Percentiles rank a stretch among this genome's conserved stretches.
Conservation (phyloP, 768 basidiomycete genomes). For the Lentinula detonsa region DNA sequence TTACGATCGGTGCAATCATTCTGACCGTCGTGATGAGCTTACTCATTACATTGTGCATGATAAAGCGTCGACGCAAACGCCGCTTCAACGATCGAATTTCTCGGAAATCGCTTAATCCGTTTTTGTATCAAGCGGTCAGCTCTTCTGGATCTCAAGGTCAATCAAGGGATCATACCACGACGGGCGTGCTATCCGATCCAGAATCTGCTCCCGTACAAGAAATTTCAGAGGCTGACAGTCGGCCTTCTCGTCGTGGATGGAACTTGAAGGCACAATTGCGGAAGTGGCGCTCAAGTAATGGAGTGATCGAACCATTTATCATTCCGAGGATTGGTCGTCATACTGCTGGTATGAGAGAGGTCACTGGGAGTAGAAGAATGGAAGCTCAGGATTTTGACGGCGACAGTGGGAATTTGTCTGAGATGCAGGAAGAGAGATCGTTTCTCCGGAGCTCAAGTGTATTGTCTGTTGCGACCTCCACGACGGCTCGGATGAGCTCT, state of each 20-base stretch:
- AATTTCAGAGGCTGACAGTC: not conserved
- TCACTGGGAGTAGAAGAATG: not conserved
- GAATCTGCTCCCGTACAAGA: not conserved
- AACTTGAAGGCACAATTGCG: not conserved
- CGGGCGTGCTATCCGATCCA: not conserved
- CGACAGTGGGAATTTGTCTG: not conserved
- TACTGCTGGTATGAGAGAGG: not conserved
- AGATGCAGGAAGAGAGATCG: not conserved
- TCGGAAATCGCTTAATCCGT: not conserved
- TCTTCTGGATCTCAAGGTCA: not conserved
- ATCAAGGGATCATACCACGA: not conserved
- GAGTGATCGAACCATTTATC: not conserved
- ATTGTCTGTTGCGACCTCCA: not conserved
- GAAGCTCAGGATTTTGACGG: not conserved
- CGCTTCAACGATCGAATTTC: not conserved
- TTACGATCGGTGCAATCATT: not conserved
- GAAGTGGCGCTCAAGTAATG: not conserved
- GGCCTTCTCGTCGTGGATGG: not conserved
- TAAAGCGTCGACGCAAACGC: not conserved
- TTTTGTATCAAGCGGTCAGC: not conserved
- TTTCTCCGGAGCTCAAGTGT: not conserved
- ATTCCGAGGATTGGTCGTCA: not conserved
- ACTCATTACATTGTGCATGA: not conserved
- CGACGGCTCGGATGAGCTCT: not conserved
- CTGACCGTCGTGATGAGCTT: not conserved